These are phyloP conservation scores for Colletotrichum shisoi DNA, from an alignment of 2,329 filamentous ascomycete genomes.

Conservation along the genomic window DNA sequence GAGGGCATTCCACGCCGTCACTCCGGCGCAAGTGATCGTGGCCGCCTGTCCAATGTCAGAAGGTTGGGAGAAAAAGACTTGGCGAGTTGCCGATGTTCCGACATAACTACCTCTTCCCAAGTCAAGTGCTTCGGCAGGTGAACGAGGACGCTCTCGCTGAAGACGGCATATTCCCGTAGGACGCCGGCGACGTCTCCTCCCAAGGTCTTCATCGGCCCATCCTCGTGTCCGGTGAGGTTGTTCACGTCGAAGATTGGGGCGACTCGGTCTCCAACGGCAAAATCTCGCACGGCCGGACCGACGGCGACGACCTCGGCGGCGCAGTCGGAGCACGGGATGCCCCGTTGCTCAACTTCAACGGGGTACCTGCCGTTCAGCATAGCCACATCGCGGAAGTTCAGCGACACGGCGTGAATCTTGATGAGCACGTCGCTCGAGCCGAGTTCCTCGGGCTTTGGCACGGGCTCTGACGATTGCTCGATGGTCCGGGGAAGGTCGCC, in stretches of 20 bases:
- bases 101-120: conserved; percentile 44
- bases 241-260: conserved; percentile 34
- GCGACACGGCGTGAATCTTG: conserved; percentile 40
- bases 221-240: conserved; percentile 29
- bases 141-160: conserved; percentile 39
- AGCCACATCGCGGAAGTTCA: conserved; percentile 43
- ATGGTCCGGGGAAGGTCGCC: not conserved
- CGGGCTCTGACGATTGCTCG: not conserved
- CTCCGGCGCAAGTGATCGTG: conserved; percentile 41
- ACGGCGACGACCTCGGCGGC: conserved; percentile 42
- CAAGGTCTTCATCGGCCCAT: conserved; percentile 9
- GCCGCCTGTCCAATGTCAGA: conserved; percentile 30
- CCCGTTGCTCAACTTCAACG: conserved; percentile 21
- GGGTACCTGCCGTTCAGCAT: conserved; percentile 45
- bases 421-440: conserved; percentile 36
- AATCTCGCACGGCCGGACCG: conserved; percentile 40
- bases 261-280: conserved; percentile 42
- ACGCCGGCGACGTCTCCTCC: conserved; percentile 41
- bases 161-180: conserved; percentile 42
- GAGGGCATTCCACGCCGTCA: conserved; percentile 42
- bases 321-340: conserved; percentile 42
- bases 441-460: conserved; percentile 11
- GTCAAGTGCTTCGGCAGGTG: conserved; percentile 40
- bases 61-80: not conserved
- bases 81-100: not conserved